Conservation (phyloP, 2,329 filamentous ascomycete genomes). For the Blastomyces gilchristii region DNA sequence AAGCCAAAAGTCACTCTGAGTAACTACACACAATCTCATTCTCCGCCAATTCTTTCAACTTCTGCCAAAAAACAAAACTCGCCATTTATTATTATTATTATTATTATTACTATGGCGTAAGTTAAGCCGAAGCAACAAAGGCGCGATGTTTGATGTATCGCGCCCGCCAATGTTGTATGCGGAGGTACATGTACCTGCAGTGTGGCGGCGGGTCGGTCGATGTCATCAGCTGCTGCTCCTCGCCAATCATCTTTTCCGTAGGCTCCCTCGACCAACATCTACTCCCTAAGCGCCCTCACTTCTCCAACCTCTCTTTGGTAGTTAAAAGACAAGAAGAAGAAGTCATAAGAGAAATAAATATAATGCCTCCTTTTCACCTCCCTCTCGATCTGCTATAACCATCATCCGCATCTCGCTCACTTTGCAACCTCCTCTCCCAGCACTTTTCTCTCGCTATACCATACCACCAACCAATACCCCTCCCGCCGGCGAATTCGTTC, state of each 20-base stretch:
- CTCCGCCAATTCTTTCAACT: background rate
- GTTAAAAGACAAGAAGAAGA: background rate
- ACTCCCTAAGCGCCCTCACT: background rate
- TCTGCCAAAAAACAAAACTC: background rate
- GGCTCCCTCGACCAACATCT: background rate
- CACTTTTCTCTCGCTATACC: background rate
- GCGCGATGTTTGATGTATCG: background rate
- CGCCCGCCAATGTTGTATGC: conserved; percentile 9
- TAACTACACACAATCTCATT: background rate
- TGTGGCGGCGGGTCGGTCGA: no score
- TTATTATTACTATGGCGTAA: no score
- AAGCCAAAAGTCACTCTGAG: background rate
- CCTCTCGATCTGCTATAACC: background rate
- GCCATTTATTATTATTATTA: no score
- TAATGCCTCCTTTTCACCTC: background rate
- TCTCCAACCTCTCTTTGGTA: background rate
- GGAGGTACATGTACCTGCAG: background rate
- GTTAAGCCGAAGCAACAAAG: background rate
- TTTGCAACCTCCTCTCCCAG: no score
- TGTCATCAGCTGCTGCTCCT: no score
- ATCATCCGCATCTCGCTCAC: no score
- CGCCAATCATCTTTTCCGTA: no score
- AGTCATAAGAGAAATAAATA: background rate
- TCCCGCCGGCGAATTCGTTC: background rate
- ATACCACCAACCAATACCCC: background rate